Base-by-base conservation (phyloP, 1,139 yeast species). In the Zhuliangozyma parablackwelliae region DNA sequence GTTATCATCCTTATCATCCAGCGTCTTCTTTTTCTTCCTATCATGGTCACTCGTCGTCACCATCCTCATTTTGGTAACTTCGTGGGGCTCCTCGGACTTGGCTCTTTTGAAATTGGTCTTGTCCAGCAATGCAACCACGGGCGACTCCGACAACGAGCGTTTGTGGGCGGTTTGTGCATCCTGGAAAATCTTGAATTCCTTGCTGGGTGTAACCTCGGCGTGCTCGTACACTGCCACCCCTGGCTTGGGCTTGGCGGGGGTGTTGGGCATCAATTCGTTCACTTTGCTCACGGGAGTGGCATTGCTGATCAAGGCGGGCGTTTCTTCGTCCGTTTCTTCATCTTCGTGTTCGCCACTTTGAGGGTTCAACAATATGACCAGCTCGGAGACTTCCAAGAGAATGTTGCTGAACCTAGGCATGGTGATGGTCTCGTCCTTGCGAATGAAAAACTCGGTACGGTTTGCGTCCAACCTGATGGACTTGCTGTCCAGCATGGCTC, bases 331-430 rank as follows among this genome's bases (percentile, higher is more conserved):
- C 20, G 74, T 68, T 28, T 60, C 46, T 10, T 65, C 72, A 42
- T 63, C 72, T 28, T 72, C 73, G 20, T 57, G 61, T 37, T 67
- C 72, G 24, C 53, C 61, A 9, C 6, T 9, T 9, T 23, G 9
- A 2, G 79, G 71, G 48, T 79, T 79, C 20, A 83, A 56, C 37
- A 80, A 58, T 6, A 80, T 63, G 21, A 80, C 59, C 41, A 80
- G 81, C 28, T 80, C 79, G 29, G 82, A 73, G 31, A 84, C 67
- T 49, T 82, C 87, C 39, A 85, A 53, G 33, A 79, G 60, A 11
- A 82, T 64, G 30, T 85, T 84, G 36, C 69, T 62, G 30, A 76
- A 69, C 35, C 74, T 63, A 10, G 84, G 83, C 43, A 83, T 58
- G 13, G 68, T 64, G 21, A 80, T 66, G 2, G 70, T 59, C 54